Base-by-base conservation (phyloP, 495 filamentous ascomycete species). In the Amniculicola lignicola region DNA sequence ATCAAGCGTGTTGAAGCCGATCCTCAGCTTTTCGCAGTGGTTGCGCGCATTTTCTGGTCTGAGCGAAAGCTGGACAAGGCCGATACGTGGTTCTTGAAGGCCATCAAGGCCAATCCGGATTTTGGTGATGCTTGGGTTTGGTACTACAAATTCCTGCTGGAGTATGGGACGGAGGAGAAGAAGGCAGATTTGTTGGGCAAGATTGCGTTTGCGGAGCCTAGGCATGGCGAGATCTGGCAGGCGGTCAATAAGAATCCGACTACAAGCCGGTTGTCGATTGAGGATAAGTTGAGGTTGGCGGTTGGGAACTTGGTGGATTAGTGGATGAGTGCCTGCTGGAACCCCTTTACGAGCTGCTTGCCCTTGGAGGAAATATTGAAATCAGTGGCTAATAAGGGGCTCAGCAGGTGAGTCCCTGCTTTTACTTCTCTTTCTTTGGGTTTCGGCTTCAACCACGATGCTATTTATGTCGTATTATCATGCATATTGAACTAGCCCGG, bases 1-100 rank as follows among this genome's bases (percentile, higher is more conserved):
- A 93, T 98, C 69, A 93, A 95, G 71, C 95, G 94, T 73, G 89
- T 91, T 4, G 93, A 96, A 48, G 92, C 91, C 63, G 90, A 97
- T 63, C 83, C 93, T 0, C 79, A 85, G 2, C 73, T 97, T 27
- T 90, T 96, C 66, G 82, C 87, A 23, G 84, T 82, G 0, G 83
- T 88, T 1, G 86, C 83, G 2, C 75, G 86, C 7, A 86, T 89
- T 42, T 89, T 89, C 68, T 89, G 85, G 85, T 80, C 71, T 5
- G 86, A 89, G 69, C 77, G 93, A 4, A 84, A 84, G 65, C 74
- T 97, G 19, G 91, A 96, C 54, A 91, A 95, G 67, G 91, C 94
- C 10, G 82, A 86, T 72, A 91, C 82, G 50, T 98, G 93, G 93
- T 97, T 98, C 65, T 88, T 95, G 75, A 93, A 95, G 73, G 93